phyloP scores from a whole-genome alignment of 495 filamentous ascomycete genomes.

The Podospora pseudopauciseta region DNA sequence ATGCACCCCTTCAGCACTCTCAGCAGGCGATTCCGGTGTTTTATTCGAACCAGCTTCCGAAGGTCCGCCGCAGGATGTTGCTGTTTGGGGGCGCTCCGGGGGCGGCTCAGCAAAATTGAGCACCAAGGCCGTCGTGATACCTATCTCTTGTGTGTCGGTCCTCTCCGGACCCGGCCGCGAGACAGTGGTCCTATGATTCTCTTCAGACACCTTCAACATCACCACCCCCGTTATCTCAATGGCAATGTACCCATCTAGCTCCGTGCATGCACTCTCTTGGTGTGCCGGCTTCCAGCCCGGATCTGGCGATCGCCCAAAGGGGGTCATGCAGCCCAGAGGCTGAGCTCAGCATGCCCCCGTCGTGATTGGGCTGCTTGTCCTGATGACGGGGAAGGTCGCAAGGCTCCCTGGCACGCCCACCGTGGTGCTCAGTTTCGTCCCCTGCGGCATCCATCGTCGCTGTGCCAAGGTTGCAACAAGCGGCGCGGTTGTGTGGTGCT shows the following conservation, averaged over 20 bases:
- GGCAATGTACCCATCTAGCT: neutral
- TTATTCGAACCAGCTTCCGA: neutral
- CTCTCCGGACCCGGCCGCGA: neutral
- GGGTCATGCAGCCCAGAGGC: slow-evolving; percentile 19
- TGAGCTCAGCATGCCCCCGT: slow-evolving; percentile 11
- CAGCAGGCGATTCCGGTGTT: neutral
- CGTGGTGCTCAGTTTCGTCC: slow-evolving; percentile 12
- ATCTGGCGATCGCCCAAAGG: slow-evolving; percentile 25
- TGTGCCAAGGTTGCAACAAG: slow-evolving; percentile 19
- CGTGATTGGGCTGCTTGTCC: slow-evolving; percentile 19
- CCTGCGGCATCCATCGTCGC: slow-evolving; percentile 12
- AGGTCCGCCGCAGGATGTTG: neutral
- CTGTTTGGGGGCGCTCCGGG: slow-evolving; percentile 1
- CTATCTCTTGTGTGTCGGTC: neutral
- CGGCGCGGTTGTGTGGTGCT: slow-evolving; percentile 19
- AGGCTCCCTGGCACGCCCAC: slow-evolving; percentile 4
- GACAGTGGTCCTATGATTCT: slow-evolving; percentile 3
- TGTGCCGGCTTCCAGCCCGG: slow-evolving; percentile 12
- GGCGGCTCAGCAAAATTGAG: slow-evolving; percentile 4
- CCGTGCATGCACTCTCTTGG: slow-evolving; percentile 2
- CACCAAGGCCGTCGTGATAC: neutral
- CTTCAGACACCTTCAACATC: neutral
- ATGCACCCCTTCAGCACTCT: neutral
- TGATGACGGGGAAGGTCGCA: slow-evolving; percentile 14
- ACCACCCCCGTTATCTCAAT: slow-evolving; percentile 4